These are phyloP conservation scores for Solanum gracilifrons DNA, from an alignment of 257 asterid genomes.

Conservation along the genomic window DNA sequence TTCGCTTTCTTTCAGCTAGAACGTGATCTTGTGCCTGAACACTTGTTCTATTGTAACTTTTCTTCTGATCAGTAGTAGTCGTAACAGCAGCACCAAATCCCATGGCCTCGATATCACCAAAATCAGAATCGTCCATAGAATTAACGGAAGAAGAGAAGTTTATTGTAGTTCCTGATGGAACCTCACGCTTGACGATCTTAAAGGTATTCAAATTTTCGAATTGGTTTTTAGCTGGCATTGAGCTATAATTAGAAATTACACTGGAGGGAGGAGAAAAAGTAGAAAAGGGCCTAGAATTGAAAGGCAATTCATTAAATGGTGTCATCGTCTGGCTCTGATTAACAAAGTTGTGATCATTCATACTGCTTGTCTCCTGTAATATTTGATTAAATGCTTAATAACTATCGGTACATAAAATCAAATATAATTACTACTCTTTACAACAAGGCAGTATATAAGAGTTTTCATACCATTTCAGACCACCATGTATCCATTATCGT, in stretches of 20 bases:
- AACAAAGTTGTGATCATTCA: neutral
- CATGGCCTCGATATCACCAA: neutral
- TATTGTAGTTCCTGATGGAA: neutral
- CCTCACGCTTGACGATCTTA: neutral
- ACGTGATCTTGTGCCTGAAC: slow-evolving; percentile 19
- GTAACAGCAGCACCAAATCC: neutral
- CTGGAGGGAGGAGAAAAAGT: neutral
- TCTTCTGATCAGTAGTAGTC: neutral
- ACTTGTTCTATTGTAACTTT: neutral
- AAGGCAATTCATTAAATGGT: neutral
- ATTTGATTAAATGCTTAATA: neutral
- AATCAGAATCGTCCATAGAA: neutral
- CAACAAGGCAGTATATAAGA: too few relatives aligned
- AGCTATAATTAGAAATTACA: neutral
- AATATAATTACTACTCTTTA: neutral
- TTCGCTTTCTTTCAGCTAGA: slow-evolving; percentile 11
- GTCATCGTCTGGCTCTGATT: neutral
- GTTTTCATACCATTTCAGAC: neutral
- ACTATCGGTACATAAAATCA: neutral
- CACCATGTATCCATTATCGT: slow-evolving; percentile 7
- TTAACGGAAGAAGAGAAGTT: neutral
- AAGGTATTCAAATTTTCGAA: neutral
- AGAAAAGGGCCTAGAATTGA: neutral
- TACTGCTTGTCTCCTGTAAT: neutral
- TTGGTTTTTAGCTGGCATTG: neutral